Base-by-base conservation (phyloP, 257 asterid species). In the Nicotiana attenuata region DNA sequence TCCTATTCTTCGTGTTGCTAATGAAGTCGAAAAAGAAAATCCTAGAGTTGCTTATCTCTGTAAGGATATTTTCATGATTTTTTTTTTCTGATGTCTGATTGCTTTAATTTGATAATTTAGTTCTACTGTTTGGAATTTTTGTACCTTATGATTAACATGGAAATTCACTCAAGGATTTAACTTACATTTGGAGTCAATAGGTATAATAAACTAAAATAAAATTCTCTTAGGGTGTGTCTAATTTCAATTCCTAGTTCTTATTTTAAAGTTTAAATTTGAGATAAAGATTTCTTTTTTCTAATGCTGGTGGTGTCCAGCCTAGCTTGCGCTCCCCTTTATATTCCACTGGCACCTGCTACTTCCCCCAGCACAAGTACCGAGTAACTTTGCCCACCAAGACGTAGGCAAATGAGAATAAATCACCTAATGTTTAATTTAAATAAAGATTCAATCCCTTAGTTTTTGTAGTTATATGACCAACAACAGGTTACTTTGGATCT, bases 1-100 rank as follows among this genome's bases (percentile, higher is more conserved):
- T 52, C 99, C 98, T 2, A 93, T 93, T 19, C 98, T 96, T 77
- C 97, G 99, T 69, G 98, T 92, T 41, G 99, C 99, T 4, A 93
- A 96, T 82, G 94, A 96, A 86, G 83, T 96, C 45, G 98, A 93
- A 89, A 77, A 64, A 35, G 93, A 89, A 38, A 89, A 91, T 69
- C 89, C 91, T 1, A 83, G 90, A 45, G 97, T 94, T 85, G 98
- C 99, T 82, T 94, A 89, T 87, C 85, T 92, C 14, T 96, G 99
- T 94, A 87, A 90, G 97, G 55, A 41, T 3, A 45, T 14, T 17
- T n/a, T 10, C 29, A 9, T 17, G 55, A 33, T 67, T 69, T 20
- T 73, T 8, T 9, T 28, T 19, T 20, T 13, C 3, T 11, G 59
- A 13, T 71, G 41, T 2, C 41, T 64, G 17, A 52, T 14, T 52